Base-by-base conservation (phyloP, 2,329 filamentous ascomycete species). In the Sordariomycetes sp. region DNA sequence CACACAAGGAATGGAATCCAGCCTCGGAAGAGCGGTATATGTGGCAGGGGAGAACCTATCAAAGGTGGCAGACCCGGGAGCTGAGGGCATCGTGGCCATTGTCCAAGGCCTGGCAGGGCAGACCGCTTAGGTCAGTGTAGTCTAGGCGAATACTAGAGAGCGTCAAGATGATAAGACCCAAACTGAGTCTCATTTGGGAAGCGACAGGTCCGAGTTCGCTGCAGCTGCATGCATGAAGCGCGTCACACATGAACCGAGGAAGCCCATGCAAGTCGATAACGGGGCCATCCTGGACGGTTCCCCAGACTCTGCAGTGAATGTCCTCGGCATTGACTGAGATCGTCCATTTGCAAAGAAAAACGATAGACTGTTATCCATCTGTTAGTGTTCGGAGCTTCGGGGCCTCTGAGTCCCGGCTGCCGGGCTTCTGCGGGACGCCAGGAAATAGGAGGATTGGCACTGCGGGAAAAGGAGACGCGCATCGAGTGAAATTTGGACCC, bases 401-500 rank as follows among this genome's bases (percentile, higher is more conserved):
- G n/a, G n/a, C n/a, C n/a, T n/a, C n/a, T n/a, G n/a, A n/a, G n/a
- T n/a, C n/a, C n/a, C n/a, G n/a, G 6, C 15, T 9, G 28, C 15
- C 17, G 14, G 28, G 16, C 17, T 6, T 17, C 12, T 14, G 15
- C 8, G 14, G 26, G 16, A 29, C 10, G 16, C 10, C 10, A 25
- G 23, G 16, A 17, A 24, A 29, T 26, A 19, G 33, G 33, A 15
- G 37, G 27, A n/a, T n/a, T n/a, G n/a, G 18, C 18, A 20, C 17
- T 32, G 30, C 6, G 8, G 29, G n/a, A 28, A 20, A 19, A 34
- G 16, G 20, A 17, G 33, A 28, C 8, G 25, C 25, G 17, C 25
- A 28, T 28, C 25, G 32, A 33, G n/a, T 12, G 33, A 35, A 35
- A 37, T 32, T 33, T 37, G 25, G 29, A 12, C 35, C 35, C 35